Evolutionary conservation across 805 yeast species (phyloP).

Genomic region (Ogataea paradorogensis): DNA sequence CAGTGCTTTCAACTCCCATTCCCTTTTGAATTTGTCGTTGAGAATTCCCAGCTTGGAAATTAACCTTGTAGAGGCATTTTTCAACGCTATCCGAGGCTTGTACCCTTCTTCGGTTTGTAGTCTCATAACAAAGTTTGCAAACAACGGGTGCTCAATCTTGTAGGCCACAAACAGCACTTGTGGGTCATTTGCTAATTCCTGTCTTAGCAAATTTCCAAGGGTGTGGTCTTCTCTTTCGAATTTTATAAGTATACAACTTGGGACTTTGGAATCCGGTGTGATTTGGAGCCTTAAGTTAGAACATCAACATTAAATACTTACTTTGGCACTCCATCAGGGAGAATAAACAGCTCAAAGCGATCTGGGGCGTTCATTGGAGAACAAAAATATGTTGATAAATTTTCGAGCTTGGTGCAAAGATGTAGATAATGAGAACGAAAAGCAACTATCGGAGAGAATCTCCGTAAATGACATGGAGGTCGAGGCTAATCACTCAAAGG

Average conservation of each 20-base stretch:
- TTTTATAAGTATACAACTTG: slow-evolving; percentile 88
- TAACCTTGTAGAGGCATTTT: slow-evolving; percentile 81
- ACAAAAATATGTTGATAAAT: slow-evolving; percentile 10
- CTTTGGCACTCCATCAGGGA: slow-evolving; percentile 98
- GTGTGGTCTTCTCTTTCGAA: slow-evolving; percentile 98
- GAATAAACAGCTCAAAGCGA: slow-evolving; percentile 91
- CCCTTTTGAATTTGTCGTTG: slow-evolving; percentile 77
- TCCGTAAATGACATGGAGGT: too few relatives aligned
- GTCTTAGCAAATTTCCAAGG: slow-evolving; percentile 82
- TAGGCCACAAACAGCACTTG: slow-evolving; percentile 96
- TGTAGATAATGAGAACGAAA: not conserved
- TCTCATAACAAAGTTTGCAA: slow-evolving; percentile 92
- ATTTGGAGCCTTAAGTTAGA: slow-evolving; percentile 56
- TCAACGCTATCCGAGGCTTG: slow-evolving; percentile 85
- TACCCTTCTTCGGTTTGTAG: slow-evolving; percentile 95
- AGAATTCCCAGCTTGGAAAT: slow-evolving; percentile 75
- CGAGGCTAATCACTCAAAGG: not conserved
- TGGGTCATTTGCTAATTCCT: slow-evolving; percentile 81
- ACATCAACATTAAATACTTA: slow-evolving; percentile 34
- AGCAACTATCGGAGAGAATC: not conserved
- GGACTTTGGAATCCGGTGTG: slow-evolving; percentile 91
- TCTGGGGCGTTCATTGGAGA: slow-evolving; percentile 94
- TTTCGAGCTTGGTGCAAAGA: slow-evolving; percentile 10
- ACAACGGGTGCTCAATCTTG: slow-evolving; percentile 96
- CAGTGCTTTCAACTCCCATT: slow-evolving; percentile 87